These are phyloP conservation scores for Penicillium arizonense DNA, from an alignment of 495 filamentous ascomycete genomes.

Conservation along the genomic window DNA sequence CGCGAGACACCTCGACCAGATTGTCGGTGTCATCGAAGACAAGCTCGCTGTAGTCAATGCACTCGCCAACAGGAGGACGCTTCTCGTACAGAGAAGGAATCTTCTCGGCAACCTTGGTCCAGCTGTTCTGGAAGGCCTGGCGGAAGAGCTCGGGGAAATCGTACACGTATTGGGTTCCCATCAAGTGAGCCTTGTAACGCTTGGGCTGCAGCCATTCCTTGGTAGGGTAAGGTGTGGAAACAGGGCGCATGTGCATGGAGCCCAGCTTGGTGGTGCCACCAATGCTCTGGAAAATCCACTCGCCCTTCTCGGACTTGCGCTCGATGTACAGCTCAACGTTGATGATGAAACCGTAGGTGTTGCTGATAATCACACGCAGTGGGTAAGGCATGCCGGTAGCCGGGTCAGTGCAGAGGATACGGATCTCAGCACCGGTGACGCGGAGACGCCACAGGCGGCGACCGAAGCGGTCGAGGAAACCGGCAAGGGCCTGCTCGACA, in stretches of 20 bases:
- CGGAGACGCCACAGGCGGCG: constrained; percentile 94
- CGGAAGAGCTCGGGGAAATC: constrained; percentile 99
- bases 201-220: constrained; percentile 99
- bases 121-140: constrained; percentile 95
- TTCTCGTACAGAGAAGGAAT: constrained; percentile 71
- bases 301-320: constrained; percentile 93
- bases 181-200: constrained; percentile 97
- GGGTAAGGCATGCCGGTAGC: constrained; percentile 83
- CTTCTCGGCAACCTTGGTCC: constrained; percentile 69
- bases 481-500: constrained; percentile 90
- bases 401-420: constrained; percentile 94
- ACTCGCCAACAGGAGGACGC: constrained; percentile 82
- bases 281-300: constrained; percentile 98
- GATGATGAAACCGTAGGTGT: constrained; percentile 98
- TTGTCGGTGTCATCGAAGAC: constrained; percentile 93
- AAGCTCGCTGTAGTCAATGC: constrained; percentile 92
- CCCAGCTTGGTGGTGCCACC: constrained; percentile 93
- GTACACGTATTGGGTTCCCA: constrained; percentile 99
- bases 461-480: constrained; percentile 95
- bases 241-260: constrained; percentile 88
- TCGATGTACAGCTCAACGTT: constrained; percentile 97
- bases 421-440: constrained; percentile 96
- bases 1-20: constrained; percentile 86
- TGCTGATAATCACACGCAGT: constrained; percentile 93
- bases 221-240: constrained; percentile 90